Base-by-base conservation (phyloP, 495 filamentous ascomycete species). In the Antarctomyces pellizariae region DNA sequence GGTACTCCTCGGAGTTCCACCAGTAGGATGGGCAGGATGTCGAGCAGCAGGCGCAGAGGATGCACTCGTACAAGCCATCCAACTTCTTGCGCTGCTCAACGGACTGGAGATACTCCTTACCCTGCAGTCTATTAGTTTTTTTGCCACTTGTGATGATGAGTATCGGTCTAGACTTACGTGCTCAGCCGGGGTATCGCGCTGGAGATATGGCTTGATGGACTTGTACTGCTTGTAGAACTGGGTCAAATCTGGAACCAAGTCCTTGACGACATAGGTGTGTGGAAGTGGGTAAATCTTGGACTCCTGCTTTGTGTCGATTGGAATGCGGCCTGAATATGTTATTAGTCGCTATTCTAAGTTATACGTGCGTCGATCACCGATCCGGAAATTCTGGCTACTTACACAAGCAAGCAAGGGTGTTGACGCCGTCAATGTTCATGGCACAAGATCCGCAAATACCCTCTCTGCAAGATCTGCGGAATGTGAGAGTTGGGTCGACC, bases 181-280 rank as follows among this genome's bases (percentile, higher is more conserved):
- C 19, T 65, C 61, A 9, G 74, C 52, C 20, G 71, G 67, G 17
- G 73, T 82, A 34, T 79, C 69, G 36, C 78, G 63, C 55, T 92
- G 86, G 18, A 97, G 74, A 48, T 91, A 97, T 4, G 86, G 86
- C 66, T 97, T 90, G 58, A 97, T 91, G 13, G 84, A 92, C 57
- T 91, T 91, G 70, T 97, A 97, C 64, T 97, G 86, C 62, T 93
- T 92, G 74, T 97, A 97, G 70, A 97, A 93, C 34, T 77, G 75
- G 38, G 86, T 97, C 38, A 97, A 56, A 49, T 97, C 86, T 25
- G 86, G 84, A 7, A 97, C 84, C 35, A 97, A 64, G 47, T 97
- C 86, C 68, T 92, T 97, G 56, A 97, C 84, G 38, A 95, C 75
- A 60, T 91, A 97, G 49, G 82, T 97, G 62, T 97, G 86, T 36